Percentiles rank a stretch among this genome's conserved stretches.
Conservation (phyloP, 176 grass and related monocot species). For the Aegilops longissima region DNA sequence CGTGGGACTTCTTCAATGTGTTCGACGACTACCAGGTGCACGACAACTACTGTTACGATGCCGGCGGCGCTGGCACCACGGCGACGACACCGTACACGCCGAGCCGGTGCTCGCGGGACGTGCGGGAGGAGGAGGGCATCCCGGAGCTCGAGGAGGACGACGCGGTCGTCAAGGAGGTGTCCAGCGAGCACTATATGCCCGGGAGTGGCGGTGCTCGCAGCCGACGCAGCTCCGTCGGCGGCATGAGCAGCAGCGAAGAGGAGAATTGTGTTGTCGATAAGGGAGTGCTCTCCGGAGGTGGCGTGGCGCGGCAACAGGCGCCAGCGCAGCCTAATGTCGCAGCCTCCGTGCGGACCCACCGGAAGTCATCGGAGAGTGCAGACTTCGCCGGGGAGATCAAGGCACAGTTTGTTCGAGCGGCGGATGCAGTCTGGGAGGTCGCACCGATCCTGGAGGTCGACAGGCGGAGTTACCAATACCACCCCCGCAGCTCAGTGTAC, state of each 20-base stretch:
- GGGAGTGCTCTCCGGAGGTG: slow-evolving; percentile 31
- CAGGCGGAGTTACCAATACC: slow-evolving; percentile 61
- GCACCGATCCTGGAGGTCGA: slow-evolving; percentile 68
- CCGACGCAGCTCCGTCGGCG: slow-evolving; percentile 34
- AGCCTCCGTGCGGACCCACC: not conserved
- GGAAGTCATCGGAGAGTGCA: not conserved
- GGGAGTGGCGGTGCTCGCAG: slow-evolving; percentile 16
- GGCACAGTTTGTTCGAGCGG: slow-evolving; percentile 56
- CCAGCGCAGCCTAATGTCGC: slow-evolving; percentile 6
- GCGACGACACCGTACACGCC: slow-evolving; percentile 45
- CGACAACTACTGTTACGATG: slow-evolving; percentile 48
- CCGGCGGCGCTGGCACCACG: not conserved
- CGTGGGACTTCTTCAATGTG: slow-evolving; percentile 94
- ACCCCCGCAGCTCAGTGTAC: slow-evolving; percentile 61
- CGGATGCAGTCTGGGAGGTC: slow-evolving; percentile 33
- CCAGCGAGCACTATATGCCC: slow-evolving; percentile 23
- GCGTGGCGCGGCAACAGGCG: slow-evolving; percentile 20
- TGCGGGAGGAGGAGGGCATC: slow-evolving; percentile 92
- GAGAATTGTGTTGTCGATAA: slow-evolving; percentile 45
- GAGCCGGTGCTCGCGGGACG: slow-evolving; percentile 67
- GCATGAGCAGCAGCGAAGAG: slow-evolving; percentile 19
- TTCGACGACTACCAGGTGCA: slow-evolving; percentile 60
- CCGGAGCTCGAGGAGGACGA: slow-evolving; percentile 86
- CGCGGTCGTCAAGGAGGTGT: slow-evolving; percentile 62
- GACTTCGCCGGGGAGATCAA: slow-evolving; percentile 61